Conservation (phyloP, 75 land plant genomes). For the Selaginella tamariscina region DNA sequence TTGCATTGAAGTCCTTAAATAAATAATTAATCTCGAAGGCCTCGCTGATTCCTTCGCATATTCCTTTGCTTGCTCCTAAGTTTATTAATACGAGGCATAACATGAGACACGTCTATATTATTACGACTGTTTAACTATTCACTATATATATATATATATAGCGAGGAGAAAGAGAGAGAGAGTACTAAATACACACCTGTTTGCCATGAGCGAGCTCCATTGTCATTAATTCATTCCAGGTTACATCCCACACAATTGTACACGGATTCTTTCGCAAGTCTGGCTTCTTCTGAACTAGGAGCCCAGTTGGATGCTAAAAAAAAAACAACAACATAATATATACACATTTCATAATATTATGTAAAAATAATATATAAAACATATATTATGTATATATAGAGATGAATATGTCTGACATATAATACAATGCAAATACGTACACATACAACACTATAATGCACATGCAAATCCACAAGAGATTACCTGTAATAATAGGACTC, state of each 20-base stretch:
- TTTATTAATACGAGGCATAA: too few species aligned
- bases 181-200: too few species aligned
- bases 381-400: too few species aligned
- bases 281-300: constrained; percentile 55
- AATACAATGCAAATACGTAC: too few species aligned
- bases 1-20: constrained; percentile 27
- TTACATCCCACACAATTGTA: constrained; percentile 86
- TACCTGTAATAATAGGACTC: constrained; percentile 79
- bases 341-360: not conserved
- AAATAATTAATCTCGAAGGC: constrained; percentile 62
- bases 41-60: constrained; percentile 12
- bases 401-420: too few species aligned
- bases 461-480: too few species aligned
- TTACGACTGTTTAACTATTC: too few species aligned
- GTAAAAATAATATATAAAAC: not conserved
- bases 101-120: too few species aligned
- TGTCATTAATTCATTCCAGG: constrained; percentile 56
- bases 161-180: too few species aligned
- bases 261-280: constrained; percentile 82
- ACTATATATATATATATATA: too few species aligned
- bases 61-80: constrained; percentile 31
- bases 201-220: constrained; percentile 59
- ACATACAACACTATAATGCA: too few species aligned
- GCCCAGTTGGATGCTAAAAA: constrained; percentile 55
- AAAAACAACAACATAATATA: constrained; percentile 10